Conservation (phyloP, 2,329 filamentous ascomycete genomes). For the Grosmannia serpens region DNA sequence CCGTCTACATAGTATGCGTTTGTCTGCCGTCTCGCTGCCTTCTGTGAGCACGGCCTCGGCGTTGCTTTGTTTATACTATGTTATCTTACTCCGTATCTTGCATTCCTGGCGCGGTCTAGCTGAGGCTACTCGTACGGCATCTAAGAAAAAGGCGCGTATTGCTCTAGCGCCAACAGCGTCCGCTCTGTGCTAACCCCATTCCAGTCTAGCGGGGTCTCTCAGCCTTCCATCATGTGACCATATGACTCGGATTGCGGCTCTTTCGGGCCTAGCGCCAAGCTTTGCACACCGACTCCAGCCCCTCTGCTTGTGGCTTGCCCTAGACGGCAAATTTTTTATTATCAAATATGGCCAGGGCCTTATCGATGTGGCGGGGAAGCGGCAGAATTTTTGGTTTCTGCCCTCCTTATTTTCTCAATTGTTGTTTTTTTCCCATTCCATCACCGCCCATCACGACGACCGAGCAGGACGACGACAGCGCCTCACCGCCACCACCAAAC, state of each 20-base stretch:
- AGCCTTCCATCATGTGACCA: not conserved
- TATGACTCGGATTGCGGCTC: no score
- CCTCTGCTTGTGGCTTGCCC: slow-evolving; percentile 5
- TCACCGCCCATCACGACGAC: slow-evolving; percentile 5
- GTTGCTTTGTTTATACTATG: no score
- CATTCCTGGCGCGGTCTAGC: no score
- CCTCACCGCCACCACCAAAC: slow-evolving; percentile 1
- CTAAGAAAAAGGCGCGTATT: no score
- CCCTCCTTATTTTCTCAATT: slow-evolving; percentile 3
- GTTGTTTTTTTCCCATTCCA: slow-evolving; percentile 3
- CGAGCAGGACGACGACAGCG: not conserved
- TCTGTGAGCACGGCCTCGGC: no score
- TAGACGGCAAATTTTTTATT: slow-evolving; percentile 2
- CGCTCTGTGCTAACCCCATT: not conserved
- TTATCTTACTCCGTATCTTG: no score
- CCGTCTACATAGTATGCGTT: no score
- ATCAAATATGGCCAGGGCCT: not conserved
- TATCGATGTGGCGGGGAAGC: slow-evolving; percentile 10
- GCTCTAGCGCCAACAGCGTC: not conserved
- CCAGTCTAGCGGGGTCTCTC: no score
- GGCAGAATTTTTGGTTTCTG: slow-evolving; percentile 12
- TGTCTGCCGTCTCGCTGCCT: no score
- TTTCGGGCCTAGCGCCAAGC: not conserved
- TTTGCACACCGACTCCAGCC: slow-evolving; percentile 1
- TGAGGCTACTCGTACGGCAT: no score